Base-by-base conservation (phyloP, 495 filamentous ascomycete genomes). In the Penicillium mononematosum region DNA sequence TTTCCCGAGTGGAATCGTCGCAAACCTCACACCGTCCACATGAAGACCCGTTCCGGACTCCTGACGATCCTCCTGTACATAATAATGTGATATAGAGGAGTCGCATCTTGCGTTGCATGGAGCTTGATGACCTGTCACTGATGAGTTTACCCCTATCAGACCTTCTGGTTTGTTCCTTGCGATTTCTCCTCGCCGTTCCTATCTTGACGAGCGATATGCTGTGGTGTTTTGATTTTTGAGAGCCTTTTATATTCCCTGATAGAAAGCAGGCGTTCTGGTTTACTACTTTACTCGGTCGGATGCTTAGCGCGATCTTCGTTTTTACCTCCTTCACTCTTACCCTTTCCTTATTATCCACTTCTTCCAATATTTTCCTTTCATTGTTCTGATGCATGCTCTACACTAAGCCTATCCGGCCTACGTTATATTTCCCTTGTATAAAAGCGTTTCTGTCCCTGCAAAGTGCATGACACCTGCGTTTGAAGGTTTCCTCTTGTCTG, bases 1-100 rank as follows among this genome's bases (percentile, higher is more conserved):
- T 96, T 53, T 86, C 87, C 50, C 79, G 92, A 56, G 80, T 96
- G 64, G 94, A 98, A 76, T 91, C 87, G 11, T 83, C 81, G 46
- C 81, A 85, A 50, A 83, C 80, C 17, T 36, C 36, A 4, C 64
- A 56, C 7, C 62, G 53, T 22, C 48, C 45, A 11, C 48, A 50
- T 48, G 70, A 74, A 58, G 65, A 71, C 54, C 73, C 75, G 36
- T 72, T 78, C 44, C 73, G 68, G 50, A 59, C 62, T 25, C 70
- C 67, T 41, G 59, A 70, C 43, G 75, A 79, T 59, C 66, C 66
- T 62, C 64, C 66, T 62, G 64, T 62, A 62, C 61, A 73, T 65
- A 64, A 73, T 65, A 64, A 45, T 36, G 56, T 65, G 60, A 60
- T 66, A 62, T 73, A 68, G 67, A 53, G 56, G 49, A 50, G 60